Evolutionary conservation across 306 rosid genomes (phyloP).

Genomic region (Myrica gale): DNA sequence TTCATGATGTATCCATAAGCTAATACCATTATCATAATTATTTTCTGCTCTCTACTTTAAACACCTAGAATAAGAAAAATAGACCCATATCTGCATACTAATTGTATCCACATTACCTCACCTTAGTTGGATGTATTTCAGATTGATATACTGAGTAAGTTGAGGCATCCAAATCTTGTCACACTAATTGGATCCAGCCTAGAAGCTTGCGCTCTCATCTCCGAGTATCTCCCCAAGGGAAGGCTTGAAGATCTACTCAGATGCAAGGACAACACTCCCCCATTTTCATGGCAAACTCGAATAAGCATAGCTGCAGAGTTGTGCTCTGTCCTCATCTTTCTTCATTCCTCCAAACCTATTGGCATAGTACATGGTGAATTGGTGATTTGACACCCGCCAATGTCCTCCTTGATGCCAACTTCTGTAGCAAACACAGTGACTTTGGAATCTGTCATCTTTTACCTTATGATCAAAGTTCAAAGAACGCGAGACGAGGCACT

Average conservation of each 20-base stretch:
- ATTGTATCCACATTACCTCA: constrained; percentile 3
- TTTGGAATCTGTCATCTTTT: constrained; percentile 1
- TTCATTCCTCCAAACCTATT: neutral
- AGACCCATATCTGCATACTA: neutral
- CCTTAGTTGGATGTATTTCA: constrained; percentile 4
- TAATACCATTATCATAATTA: neutral
- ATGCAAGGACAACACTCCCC: neutral
- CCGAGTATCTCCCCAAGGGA: neutral
- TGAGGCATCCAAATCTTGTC: constrained; percentile 5
- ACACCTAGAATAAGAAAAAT: neutral
- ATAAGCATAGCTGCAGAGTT: neutral
- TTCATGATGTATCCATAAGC: neutral
- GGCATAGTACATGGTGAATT: constrained; percentile 2
- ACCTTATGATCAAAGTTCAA: neutral
- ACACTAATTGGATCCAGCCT: neutral
- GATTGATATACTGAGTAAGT: neutral
- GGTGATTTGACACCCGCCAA: constrained; percentile 1
- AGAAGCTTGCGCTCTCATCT: neutral
- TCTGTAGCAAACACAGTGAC: neutral
- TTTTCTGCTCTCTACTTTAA: neutral
- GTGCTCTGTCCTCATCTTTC: constrained; percentile 6
- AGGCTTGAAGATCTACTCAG: neutral
- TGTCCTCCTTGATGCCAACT: neutral
- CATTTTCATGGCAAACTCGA: neutral
- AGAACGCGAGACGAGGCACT: constrained; percentile 30